A percentile compares a stretch with the other conserved stretches of the same genome.
Evolutionary conservation across 495 filamentous ascomycete genomes (phyloP).

Genomic region (Cetradonia linearis): DNA sequence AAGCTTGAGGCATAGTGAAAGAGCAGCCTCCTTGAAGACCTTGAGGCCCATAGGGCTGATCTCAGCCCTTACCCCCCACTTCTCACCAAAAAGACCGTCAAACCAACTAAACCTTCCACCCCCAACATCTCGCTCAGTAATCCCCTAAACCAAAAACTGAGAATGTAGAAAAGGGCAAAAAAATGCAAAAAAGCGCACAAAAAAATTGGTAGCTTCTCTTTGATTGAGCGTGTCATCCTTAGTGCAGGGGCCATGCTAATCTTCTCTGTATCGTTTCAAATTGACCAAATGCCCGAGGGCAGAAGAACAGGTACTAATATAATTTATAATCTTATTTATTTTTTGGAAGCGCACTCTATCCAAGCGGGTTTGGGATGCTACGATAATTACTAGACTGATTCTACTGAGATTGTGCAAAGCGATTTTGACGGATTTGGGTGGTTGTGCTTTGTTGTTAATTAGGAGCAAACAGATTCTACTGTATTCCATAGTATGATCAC

Average conservation of each 20-base stretch:
- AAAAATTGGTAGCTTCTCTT: constrained; percentile 88
- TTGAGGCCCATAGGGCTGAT: too few relatives aligned
- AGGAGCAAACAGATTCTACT: too few relatives aligned
- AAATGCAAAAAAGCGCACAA: constrained; percentile 36
- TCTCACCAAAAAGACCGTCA: neutral
- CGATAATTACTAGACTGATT: too few relatives aligned
- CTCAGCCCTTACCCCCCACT: neutral
- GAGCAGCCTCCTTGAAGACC: too few relatives aligned
- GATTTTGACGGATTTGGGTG: too few relatives aligned
- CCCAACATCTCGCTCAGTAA: neutral
- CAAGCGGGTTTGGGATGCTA: too few relatives aligned
- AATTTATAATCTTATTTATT: neutral
- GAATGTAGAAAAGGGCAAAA: neutral
- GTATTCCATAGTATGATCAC: too few relatives aligned
- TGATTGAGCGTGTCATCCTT: constrained; percentile 99
- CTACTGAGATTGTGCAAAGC: too few relatives aligned
- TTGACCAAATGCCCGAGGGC: constrained; percentile 63
- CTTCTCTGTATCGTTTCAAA: constrained; percentile 81
- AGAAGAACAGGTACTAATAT: fast-evolving
- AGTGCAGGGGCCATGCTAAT: constrained; percentile 99
- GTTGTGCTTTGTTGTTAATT: too few relatives aligned
- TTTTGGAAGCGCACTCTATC: too few relatives aligned
- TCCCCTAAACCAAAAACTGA: neutral
- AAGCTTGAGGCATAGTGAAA: too few relatives aligned
- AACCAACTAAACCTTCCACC: neutral